phyloP scores from a whole-genome alignment of 805 yeast genomes.

The Saccharomycopsis vini region DNA sequence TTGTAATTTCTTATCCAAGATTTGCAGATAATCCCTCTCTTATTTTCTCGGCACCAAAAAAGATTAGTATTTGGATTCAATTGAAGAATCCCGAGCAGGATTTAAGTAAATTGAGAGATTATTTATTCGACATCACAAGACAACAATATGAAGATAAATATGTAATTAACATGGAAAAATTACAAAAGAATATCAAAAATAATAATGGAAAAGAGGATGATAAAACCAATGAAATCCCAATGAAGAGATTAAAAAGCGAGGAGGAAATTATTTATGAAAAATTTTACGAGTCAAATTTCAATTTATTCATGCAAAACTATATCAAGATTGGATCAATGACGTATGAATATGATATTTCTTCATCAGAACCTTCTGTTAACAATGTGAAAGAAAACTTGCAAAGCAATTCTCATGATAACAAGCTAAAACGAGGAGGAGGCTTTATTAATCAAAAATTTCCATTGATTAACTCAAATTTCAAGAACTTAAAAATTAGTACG shows the following conservation, averaged over 20 bases:
- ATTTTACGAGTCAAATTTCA: constrained; percentile 17
- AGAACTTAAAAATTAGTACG: constrained; percentile 10
- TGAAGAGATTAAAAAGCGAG: constrained; percentile 14
- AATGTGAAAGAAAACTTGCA: too few species aligned
- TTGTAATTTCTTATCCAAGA: constrained; percentile 30
- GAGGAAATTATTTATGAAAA: constrained; percentile 15
- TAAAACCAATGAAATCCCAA: constrained; percentile 11
- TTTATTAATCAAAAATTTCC: constrained; percentile 12
- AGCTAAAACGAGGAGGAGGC: background rate
- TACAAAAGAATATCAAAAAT: constrained; percentile 1
- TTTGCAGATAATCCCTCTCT: constrained; percentile 29
- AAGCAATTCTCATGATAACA: too few species aligned
- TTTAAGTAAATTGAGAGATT: background rate
- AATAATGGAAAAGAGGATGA: too few species aligned
- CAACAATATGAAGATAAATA: constrained; percentile 8
- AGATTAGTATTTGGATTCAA: constrained; percentile 26
- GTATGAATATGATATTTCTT: constrained; percentile 14
- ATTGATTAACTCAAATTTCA: constrained; percentile 10
- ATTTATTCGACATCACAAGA: constrained; percentile 7
- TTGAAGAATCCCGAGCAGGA: constrained; percentile 19
- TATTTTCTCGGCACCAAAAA: constrained; percentile 33
- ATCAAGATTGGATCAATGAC: constrained; percentile 17
- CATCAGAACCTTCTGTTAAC: background rate
- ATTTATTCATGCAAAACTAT: constrained; percentile 9
- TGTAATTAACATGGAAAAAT: constrained; percentile 12